Percentiles rank a stretch among this genome's conserved stretches.
phyloP scores from a whole-genome alignment of 129 eudicot species.

The Ambrosia artemisiifolia region DNA sequence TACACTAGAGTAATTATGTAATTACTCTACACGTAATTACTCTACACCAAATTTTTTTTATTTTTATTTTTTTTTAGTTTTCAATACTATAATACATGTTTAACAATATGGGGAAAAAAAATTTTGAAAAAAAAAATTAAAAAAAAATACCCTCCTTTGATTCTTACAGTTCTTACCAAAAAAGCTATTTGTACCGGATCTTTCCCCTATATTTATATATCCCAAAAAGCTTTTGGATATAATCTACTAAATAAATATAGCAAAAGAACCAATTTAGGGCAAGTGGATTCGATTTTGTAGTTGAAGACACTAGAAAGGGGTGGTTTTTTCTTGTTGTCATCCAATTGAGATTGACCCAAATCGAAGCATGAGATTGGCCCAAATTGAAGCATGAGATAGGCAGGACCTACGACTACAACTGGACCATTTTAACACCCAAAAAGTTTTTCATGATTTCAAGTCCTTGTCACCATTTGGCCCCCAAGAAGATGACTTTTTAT shows the following conservation, averaged over 20 bases:
- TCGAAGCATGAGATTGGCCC: constrained; percentile 16
- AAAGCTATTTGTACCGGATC: too few species aligned
- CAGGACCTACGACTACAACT: constrained; percentile 25
- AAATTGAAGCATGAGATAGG: constrained; percentile 24
- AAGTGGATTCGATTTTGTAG: neutral
- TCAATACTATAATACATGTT: too few species aligned
- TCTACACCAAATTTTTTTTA: too few species aligned
- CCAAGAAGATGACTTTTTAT: constrained; percentile 35
- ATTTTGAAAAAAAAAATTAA: too few species aligned
- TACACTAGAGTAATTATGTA: too few species aligned
- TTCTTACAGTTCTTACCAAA: too few species aligned
- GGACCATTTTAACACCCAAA: constrained; percentile 34
- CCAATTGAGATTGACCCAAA: constrained; percentile 19
- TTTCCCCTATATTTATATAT: too few species aligned
- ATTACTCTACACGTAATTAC: too few species aligned
- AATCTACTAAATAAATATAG: neutral
- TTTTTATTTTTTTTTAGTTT: too few species aligned
- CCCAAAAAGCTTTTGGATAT: neutral
- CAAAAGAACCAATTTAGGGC: neutral
- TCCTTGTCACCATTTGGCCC: constrained; percentile 35
- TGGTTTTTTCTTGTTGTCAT: constrained; percentile 7
- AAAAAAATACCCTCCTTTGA: too few species aligned
- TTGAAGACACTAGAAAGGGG: neutral
- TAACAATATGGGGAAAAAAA: too few species aligned
- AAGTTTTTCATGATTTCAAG: constrained; percentile 30